These are phyloP conservation scores for Lepraria neglecta DNA, from an alignment of 495 filamentous ascomycete species.

Conservation along the genomic window DNA sequence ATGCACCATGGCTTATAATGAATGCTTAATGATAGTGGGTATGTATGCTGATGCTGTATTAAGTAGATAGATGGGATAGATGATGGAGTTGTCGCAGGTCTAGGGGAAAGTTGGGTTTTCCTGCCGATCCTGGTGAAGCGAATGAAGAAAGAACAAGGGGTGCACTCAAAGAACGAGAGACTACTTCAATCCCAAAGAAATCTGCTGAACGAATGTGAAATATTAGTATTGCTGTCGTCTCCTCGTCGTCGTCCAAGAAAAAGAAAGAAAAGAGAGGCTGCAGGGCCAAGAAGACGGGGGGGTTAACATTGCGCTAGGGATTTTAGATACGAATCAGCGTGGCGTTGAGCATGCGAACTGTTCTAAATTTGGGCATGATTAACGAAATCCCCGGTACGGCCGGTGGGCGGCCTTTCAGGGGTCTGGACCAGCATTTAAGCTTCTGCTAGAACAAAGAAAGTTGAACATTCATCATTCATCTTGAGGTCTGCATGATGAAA, in stretches of 20 bases:
- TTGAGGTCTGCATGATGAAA: too few species aligned
- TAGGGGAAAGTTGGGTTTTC: conserved; percentile 14
- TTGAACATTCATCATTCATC: too few species aligned
- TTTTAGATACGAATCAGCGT: conserved; percentile 10
- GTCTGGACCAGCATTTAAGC: background rate
- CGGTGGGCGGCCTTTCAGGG: too few species aligned
- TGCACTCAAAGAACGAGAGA: conserved; percentile 15
- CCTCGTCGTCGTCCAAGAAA: conserved; percentile 7
- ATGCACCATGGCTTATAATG: conserved; percentile 20
- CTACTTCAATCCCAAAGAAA: background rate
- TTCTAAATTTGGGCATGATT: conserved; percentile 7
- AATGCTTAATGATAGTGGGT: conserved; percentile 3
- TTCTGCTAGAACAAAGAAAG: too few species aligned
- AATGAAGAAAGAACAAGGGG: conserved; percentile 14
- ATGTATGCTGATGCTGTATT: background rate
- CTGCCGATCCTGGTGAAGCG: conserved; percentile 18
- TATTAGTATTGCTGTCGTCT: conserved; percentile 16
- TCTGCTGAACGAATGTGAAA: conserved; percentile 13
- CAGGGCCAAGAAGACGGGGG: background rate
- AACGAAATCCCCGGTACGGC: too few species aligned
- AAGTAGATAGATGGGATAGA: background rate
- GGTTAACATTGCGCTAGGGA: conserved; percentile 10
- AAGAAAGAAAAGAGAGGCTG: conserved; percentile 1
- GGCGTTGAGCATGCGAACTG: background rate
- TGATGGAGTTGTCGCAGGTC: conserved; percentile 2